Base-by-base conservation (phyloP, 805 yeast genomes). In the Monosporozyma aquatica region DNA sequence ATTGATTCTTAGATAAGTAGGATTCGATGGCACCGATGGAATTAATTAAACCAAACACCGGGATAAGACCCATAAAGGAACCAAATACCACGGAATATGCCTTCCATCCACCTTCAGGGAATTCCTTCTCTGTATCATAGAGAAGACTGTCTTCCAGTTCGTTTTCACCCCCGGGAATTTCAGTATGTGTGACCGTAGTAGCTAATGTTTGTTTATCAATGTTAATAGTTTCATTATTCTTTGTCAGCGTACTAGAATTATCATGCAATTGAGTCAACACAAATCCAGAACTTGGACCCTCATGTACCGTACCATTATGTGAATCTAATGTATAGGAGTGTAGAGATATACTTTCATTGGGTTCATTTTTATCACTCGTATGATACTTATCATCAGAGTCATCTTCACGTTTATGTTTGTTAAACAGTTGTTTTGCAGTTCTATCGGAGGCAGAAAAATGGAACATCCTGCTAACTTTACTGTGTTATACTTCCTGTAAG, bases 11-110 rank as follows among this genome's bases (percentile, higher is more conserved):
- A 1, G 68, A 68, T 6, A 81, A 71, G 50, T 80, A 78, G 0
- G 82, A 71, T 61, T 81, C 80, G 34, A 81, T 69, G 2, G 82
- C 82, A 49, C 89, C 87, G 20, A 77, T 66, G 0, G 82, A 67
- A 48, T 79, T 79, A 45, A 77, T 62, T 34, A 77, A 54, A 2
- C 89, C 87, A 47, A 78, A 72, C 5, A 71, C 72, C 1, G 80
- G 78, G 4, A 75, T 55, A 18, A 76, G 60, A 0, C 86, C 86
- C 43, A 76, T 57, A 47, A 78, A 78, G 0, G 76, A 67, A 1
- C 87, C 89, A 26, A 76, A 53, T 0, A 78, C 76, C 0, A 75
- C 82, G 4, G 62, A 45, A 64, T 76, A 77, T 0, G 85, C 86
- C 46, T 60, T 54, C 33, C 58, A 41, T 0, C 86, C 85, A 11